A percentile compares a stretch with the other conserved stretches of the same genome.
phyloP scores from a whole-genome alignment of 2,329 filamentous ascomycete species.

The Chrysoporthe puriensis region DNA sequence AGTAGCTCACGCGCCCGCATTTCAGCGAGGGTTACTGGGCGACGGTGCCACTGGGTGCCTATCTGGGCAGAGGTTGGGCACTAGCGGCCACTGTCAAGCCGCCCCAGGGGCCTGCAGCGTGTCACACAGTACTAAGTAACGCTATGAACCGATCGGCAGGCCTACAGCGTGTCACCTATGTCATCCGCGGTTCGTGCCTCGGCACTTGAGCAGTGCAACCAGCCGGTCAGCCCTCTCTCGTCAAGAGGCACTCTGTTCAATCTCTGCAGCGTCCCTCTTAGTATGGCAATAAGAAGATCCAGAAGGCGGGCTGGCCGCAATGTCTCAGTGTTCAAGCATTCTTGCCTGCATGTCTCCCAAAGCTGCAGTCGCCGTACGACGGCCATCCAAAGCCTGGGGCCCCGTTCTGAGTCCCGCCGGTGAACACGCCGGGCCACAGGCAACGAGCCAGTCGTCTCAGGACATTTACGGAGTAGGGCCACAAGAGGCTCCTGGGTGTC shows the following conservation, averaged over 20 bases:
- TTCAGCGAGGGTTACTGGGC: too few species aligned
- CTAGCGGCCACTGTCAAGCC: neutral
- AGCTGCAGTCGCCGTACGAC: neutral
- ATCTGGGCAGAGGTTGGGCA: neutral
- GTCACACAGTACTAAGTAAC: neutral
- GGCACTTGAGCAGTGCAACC: neutral
- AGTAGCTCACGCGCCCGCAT: too few species aligned
- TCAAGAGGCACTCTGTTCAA: too few species aligned
- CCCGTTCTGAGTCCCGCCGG: neutral
- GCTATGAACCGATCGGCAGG: neutral
- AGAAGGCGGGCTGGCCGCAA: neutral
- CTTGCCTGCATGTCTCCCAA: neutral
- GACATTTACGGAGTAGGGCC: neutral
- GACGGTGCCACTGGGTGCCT: neutral
- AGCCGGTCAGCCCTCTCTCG: too few species aligned
- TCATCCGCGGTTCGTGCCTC: neutral
- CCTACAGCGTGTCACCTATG: neutral
- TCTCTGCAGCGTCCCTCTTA: neutral
- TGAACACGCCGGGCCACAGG: neutral
- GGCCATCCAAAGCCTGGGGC: neutral
- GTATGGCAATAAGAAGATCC: neutral
- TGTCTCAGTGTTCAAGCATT: too few species aligned
- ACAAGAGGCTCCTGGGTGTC: neutral
- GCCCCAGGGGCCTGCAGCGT: neutral
- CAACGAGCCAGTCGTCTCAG: neutral